Base-by-base conservation (phyloP, 306 rosid genomes). In the Inga leiocalycina region DNA sequence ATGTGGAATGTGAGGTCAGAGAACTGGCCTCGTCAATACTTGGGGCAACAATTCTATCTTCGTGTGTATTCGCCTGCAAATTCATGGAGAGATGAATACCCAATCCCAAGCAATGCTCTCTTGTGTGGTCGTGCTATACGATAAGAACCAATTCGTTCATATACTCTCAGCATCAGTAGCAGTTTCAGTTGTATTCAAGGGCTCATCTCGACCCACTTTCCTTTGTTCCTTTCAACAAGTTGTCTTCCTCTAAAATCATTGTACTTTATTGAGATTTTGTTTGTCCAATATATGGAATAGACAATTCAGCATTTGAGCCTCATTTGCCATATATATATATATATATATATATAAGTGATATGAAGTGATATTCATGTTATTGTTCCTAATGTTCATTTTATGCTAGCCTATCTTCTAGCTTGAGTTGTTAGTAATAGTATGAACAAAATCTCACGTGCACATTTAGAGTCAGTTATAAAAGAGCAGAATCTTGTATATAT, bases 1-100 rank as follows among this genome's bases (percentile, higher is more conserved):
- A 91, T 94, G 97, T 94, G 97, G 97, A 94, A 94, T 70, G 79
- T 93, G 73, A 89, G 98, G 61, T 94, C 98, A 24, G 92, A 93
- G 86, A 89, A 90, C 77, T 91, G 98, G 97, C 91, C 69, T 13
- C 86, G 86, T 79, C 97, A 93, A 76, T 94, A 94, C 82, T 77
- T 94, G 70, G 98, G 97, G 6, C 98, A 93, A 81, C 98, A 94
- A 78, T 88, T 94, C 82, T 94, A 93, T 61, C 92, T 93, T 15
- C 89, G 97, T 2, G 97, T 93, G 10, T 90, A 93, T 84, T 90
- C 97, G 0, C 82, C 97, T 14, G 90, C 87, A 61, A 93, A 90
- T 87, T 94, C 98, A 57, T 88, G 90, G 93, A 87, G 97, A 86
- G 97, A 94, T 87, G 98, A 94, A 69, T 87, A 89, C 65, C 97